These are phyloP conservation scores for Wallacemonas sp. DNA, from an alignment of 208 protist genomes.

Conservation along the genomic window DNA sequence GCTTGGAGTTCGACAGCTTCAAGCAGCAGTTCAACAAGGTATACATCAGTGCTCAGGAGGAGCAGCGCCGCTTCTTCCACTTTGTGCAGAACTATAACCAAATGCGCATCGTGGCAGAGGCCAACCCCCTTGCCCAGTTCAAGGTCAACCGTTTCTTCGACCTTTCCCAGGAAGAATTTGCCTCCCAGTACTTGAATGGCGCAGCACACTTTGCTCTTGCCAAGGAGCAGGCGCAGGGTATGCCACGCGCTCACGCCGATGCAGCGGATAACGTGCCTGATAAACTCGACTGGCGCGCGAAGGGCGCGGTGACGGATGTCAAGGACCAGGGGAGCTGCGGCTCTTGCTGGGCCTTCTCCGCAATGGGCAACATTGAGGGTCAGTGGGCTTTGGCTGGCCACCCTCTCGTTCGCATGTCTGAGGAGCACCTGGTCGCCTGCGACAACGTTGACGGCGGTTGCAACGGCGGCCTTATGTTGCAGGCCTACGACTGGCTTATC, in stretches of 20 bases:
- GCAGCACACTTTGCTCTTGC: constrained; percentile 32
- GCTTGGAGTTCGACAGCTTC: constrained; percentile 41
- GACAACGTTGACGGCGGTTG: constrained; percentile 80
- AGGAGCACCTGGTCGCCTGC: constrained; percentile 95
- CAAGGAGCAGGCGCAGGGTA: constrained; percentile 18
- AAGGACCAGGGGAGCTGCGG: constrained; percentile 96
- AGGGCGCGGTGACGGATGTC: constrained; percentile 89
- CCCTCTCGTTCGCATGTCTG: constrained; percentile 74
- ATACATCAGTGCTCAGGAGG: constrained; percentile 40
- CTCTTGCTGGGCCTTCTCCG: constrained; percentile 95
- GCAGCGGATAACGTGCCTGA: constrained; percentile 1
- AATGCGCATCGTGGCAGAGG: constrained; percentile 29
- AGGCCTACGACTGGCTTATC: constrained; percentile 78
- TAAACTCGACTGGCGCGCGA: constrained; percentile 77
- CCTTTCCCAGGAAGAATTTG: constrained; percentile 59
- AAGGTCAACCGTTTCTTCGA: constrained; percentile 65
- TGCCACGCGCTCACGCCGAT: constrained; percentile 1
- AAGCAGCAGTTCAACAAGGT: constrained; percentile 38
- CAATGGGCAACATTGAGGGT: constrained; percentile 69
- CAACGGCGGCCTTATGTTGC: constrained; percentile 86
- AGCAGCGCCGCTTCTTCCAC: constrained; percentile 31
- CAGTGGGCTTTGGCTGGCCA: constrained; percentile 65
- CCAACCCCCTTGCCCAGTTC: constrained; percentile 62
- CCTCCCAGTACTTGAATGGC: constrained; percentile 38
- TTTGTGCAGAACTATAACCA: constrained; percentile 49